phyloP scores from a whole-genome alignment of 257 asterid species.

The Solanum acaule region DNA sequence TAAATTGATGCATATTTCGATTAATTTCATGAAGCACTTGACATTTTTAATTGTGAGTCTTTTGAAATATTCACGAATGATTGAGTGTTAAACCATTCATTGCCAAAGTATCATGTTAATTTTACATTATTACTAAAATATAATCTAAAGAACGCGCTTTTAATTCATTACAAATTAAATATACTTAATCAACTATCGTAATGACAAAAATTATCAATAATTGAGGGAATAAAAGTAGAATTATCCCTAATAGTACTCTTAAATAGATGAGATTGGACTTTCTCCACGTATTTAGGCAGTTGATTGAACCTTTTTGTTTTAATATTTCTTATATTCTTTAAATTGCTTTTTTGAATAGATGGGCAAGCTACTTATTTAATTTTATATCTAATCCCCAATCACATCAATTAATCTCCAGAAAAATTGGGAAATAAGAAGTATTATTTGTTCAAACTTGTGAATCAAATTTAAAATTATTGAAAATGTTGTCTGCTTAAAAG shows the following conservation, averaged over 20 bases:
- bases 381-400: neutral
- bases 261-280: neutral
- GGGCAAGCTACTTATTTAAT: neutral
- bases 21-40: neutral
- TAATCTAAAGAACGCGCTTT: neutral
- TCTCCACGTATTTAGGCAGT: neutral
- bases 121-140: neutral
- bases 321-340: neutral
- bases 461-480: too few relatives aligned
- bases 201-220: neutral
- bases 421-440: too few relatives aligned
- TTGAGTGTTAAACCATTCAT: neutral
- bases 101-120: neutral
- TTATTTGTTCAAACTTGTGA: too few relatives aligned
- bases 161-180: neutral
- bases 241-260: neutral
- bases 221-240: neutral
- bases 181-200: neutral
- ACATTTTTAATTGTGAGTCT: neutral
- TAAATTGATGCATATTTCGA: rapidly evolving
- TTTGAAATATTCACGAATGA: neutral
- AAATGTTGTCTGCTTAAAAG: too few relatives aligned
- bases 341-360: neutral
- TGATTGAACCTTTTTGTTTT: neutral
- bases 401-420: neutral